Evolutionary conservation across 331 rosid genomes (phyloP).

Genomic region (Quercus phellos): DNA sequence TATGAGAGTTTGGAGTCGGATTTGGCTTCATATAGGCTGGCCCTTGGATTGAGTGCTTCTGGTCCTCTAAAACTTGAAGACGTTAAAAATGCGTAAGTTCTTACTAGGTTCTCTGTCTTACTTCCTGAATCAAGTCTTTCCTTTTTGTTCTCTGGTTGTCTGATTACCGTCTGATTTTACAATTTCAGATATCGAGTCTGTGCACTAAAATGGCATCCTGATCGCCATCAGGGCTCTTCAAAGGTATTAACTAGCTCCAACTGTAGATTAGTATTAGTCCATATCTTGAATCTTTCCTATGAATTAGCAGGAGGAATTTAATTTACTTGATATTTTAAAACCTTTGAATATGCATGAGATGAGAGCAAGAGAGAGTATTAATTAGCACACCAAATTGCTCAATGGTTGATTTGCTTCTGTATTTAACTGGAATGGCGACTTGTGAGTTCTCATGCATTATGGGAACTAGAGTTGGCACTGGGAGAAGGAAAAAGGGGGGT

Average conservation of each 20-base stretch:
- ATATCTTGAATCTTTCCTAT: not conserved
- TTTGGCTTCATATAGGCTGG: conserved; percentile 46
- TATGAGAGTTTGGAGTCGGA: conserved; percentile 31
- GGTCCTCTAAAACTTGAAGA: conserved; percentile 81
- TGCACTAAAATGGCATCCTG: conserved; percentile 92
- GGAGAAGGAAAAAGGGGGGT: no score
- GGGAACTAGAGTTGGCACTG: no score
- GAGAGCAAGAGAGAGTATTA: no score
- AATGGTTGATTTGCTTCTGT: no score
- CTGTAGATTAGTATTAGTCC: not conserved
- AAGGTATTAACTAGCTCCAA: conserved; percentile 41
- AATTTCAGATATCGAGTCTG: conserved; percentile 61
- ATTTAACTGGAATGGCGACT: no score
- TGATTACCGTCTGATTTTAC: not conserved
- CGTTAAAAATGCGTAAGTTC: conserved; percentile 77
- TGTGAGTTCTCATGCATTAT: no score
- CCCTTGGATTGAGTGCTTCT: conserved; percentile 66
- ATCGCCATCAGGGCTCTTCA: conserved; percentile 85
- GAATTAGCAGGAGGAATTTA: not conserved
- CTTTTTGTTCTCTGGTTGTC: not conserved
- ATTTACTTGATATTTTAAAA: no score
- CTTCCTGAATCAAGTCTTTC: not conserved
- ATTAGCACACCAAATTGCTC: no score
- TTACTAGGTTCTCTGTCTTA: not conserved
- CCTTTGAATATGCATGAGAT: no score